Percentiles rank a stretch among this genome's conserved stretches.
Evolutionary conservation across 345 rosid species (phyloP).

Genomic region (Eucalyptus brandiana): DNA sequence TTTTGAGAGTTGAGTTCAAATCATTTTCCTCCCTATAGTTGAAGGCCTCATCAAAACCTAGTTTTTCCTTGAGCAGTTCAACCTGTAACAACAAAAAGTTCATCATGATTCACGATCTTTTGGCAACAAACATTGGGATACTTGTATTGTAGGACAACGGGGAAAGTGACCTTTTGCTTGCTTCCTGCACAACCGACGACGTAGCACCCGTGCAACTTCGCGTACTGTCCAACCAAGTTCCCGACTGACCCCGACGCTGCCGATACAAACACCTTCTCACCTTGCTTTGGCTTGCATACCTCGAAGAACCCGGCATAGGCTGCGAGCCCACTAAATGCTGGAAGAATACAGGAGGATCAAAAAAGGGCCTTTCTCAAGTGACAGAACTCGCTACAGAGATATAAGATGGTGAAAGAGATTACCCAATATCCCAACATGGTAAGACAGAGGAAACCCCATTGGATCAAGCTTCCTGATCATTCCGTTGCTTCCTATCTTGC

Average conservation of each 20-base stretch:
- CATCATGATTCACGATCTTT: background rate
- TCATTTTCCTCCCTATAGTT: slow-evolving; percentile 43
- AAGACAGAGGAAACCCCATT: slow-evolving; percentile 49
- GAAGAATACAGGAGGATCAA: background rate
- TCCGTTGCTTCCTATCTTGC: slow-evolving; percentile 19
- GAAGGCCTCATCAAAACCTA: slow-evolving; percentile 47
- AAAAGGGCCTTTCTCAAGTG: background rate
- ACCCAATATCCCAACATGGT: slow-evolving; percentile 49
- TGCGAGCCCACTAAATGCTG: slow-evolving; percentile 39
- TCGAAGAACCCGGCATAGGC: slow-evolving; percentile 35
- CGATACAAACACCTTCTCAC: slow-evolving; percentile 39
- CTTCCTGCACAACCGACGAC: slow-evolving; percentile 44
- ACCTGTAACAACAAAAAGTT: slow-evolving; percentile 1
- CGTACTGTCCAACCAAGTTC: slow-evolving; percentile 40
- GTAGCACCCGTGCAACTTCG: slow-evolving; percentile 34
- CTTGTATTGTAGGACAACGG: background rate
- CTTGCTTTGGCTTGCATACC: slow-evolving; percentile 28
- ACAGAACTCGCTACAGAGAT: background rate
- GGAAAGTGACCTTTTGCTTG: slow-evolving; percentile 15
- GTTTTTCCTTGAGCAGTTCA: slow-evolving; percentile 32
- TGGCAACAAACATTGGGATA: background rate
- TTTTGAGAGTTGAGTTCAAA: slow-evolving; percentile 21
- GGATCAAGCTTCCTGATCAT: slow-evolving; percentile 31
- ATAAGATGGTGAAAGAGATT: background rate
- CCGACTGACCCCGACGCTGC: slow-evolving; percentile 47